Evolutionary conservation across 2,329 filamentous ascomycete genomes (phyloP).

Genomic region (Cytospora piceae): DNA sequence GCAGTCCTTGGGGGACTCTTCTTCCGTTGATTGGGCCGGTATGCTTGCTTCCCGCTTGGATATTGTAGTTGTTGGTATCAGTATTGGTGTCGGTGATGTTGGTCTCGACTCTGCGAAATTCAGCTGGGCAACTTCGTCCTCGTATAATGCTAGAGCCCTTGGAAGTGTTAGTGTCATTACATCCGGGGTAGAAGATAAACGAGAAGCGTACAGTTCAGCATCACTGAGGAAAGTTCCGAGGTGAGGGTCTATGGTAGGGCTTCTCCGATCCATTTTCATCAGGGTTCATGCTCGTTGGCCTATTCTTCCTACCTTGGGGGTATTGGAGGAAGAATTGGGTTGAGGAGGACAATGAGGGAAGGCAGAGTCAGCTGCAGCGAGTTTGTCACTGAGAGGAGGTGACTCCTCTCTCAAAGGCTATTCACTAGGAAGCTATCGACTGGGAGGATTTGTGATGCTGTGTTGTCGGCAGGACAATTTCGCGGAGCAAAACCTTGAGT

Average conservation of each 20-base stretch:
- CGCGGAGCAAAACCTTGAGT: too few species aligned
- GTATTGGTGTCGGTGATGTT: neutral
- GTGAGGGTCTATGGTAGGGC: neutral
- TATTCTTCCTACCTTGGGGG: too few species aligned
- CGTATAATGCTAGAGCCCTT: constrained; percentile 10
- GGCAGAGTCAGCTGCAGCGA: neutral
- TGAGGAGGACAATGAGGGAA: neutral
- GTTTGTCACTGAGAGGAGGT: neutral
- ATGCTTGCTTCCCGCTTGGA: neutral
- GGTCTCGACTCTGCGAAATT: neutral
- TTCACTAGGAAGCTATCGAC: neutral
- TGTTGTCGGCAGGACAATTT: too few species aligned
- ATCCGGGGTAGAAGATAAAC: neutral
- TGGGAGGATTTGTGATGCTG: neutral
- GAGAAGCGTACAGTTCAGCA: constrained; percentile 7
- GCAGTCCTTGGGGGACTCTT: neutral
- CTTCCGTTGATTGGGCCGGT: neutral
- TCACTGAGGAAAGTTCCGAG: constrained; percentile 11
- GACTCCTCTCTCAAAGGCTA: neutral
- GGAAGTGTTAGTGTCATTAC: neutral
- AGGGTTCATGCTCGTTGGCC: neutral
- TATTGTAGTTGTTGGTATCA: neutral
- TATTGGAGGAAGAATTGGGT: fast-evolving
- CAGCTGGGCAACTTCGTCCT: neutral
- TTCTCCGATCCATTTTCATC: neutral